Conservation (phyloP, 306 rosid genomes). For the Boehmeria nivea region DNA sequence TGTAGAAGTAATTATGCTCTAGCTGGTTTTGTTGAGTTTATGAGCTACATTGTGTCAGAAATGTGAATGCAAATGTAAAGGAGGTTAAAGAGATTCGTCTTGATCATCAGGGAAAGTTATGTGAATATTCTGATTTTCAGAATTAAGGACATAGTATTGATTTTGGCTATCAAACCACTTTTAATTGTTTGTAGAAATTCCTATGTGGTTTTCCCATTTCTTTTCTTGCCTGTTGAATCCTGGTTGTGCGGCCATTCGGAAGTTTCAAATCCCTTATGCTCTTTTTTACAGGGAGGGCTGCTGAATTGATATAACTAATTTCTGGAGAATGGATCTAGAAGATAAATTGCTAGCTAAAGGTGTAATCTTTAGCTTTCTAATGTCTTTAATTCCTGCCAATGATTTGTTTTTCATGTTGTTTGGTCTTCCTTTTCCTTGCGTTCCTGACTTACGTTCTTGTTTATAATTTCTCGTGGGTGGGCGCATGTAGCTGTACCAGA, state of each 20-base stretch:
- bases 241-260: background rate
- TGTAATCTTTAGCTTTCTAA: constrained; percentile 24
- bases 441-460: background rate
- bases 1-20: background rate
- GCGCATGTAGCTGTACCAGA: no score
- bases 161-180: background rate
- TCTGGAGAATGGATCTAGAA: constrained; percentile 52
- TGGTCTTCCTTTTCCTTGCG: background rate
- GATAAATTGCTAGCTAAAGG: constrained; percentile 65
- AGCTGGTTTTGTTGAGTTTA: constrained; percentile 15
- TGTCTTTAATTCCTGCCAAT: background rate
- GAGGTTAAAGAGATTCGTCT: background rate
- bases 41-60: constrained; percentile 29
- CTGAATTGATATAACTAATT: constrained; percentile 9
- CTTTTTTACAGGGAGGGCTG: constrained; percentile 34
- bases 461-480: no score
- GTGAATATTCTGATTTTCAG: background rate
- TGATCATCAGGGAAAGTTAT: background rate
- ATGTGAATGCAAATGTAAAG: constrained; percentile 1
- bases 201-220: background rate
- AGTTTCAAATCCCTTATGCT: constrained; percentile 9
- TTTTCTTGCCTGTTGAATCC: background rate
- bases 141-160: background rate
- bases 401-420: background rate
- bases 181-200: background rate